Conservation (phyloP, 306 rosid genomes). For the Cicer pinnatifidum region DNA sequence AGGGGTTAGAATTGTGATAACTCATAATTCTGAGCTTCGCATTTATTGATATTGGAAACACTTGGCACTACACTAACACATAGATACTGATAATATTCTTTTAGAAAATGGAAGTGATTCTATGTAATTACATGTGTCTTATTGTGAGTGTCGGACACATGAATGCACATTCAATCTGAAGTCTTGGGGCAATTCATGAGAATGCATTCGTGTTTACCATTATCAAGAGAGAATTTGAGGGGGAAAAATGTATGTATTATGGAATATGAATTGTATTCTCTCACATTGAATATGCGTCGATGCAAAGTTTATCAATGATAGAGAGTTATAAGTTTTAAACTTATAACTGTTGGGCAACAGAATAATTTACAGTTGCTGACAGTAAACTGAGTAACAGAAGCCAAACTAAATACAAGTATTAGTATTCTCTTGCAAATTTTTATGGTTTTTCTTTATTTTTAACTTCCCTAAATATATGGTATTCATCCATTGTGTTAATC, state of each 20-base stretch:
- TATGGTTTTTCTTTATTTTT: conserved; percentile 26
- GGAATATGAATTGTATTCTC: neutral
- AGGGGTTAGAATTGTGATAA: conserved; percentile 11
- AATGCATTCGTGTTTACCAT: neutral
- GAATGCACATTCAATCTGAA: too few relatives aligned
- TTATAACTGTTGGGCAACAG: neutral
- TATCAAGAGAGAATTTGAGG: neutral
- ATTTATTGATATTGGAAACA: conserved; percentile 7
- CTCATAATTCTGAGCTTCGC: neutral
- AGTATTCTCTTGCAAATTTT: neutral
- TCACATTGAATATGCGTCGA: neutral
- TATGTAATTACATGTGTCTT: too few relatives aligned
- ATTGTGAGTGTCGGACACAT: too few relatives aligned
- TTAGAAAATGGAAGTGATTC: neutral
- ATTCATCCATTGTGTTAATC: conserved; percentile 20
- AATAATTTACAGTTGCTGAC: neutral
- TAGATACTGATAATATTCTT: neutral
- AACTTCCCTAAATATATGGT: conserved; percentile 21
- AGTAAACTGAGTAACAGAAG: conserved; percentile 2
- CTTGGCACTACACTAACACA: too few relatives aligned
- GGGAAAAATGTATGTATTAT: neutral
- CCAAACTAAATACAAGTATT: neutral
- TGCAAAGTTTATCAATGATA: neutral
- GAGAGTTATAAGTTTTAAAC: neutral
- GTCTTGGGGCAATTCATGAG: too few relatives aligned